A percentile compares a stretch with the other conserved stretches of the same genome.
These are phyloP conservation scores for Ceratocystis huliohia DNA, from an alignment of 2,329 filamentous ascomycete genomes.

Conservation along the genomic window DNA sequence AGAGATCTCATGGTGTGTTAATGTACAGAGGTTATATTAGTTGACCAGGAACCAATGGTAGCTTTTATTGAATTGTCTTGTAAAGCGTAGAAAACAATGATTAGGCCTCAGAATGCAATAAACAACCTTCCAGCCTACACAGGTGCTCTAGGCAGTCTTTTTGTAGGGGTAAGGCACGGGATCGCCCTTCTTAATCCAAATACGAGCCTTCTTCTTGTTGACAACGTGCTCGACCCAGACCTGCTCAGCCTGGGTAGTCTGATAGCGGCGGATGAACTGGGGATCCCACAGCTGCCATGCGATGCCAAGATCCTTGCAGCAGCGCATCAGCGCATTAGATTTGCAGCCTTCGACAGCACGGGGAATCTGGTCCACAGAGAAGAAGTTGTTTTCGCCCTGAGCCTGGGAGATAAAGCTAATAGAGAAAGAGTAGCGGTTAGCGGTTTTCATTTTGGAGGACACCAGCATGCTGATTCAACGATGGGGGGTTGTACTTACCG, in stretches of 20 bases:
- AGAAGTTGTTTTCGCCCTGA: slow-evolving; percentile 89
- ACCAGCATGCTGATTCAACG: background rate
- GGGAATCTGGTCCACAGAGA: slow-evolving; percentile 76
- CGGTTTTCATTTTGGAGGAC: background rate
- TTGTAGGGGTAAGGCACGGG: slow-evolving; percentile 52
- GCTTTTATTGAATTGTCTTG: background rate
- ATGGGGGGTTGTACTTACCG: slow-evolving; percentile 45
- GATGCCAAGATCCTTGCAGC: slow-evolving; percentile 94
- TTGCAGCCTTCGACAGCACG: slow-evolving; percentile 95
- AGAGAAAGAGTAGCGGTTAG: background rate
- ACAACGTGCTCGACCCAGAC: slow-evolving; percentile 77
- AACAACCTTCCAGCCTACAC: background rate
- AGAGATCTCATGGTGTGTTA: background rate
- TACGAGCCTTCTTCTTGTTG: slow-evolving; percentile 80
- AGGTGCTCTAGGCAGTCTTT: slow-evolving; percentile 22
- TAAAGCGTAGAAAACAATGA: background rate
- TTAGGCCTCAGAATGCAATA: background rate
- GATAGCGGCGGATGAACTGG: slow-evolving; percentile 72
- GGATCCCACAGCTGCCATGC: slow-evolving; percentile 96
- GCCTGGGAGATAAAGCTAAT: slow-evolving; percentile 77
- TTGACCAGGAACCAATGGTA: background rate
- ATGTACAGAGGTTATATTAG: slow-evolving; percentile 12
- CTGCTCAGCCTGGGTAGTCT: slow-evolving; percentile 61
- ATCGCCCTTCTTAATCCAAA: slow-evolving; percentile 69
- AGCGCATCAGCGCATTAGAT: slow-evolving; percentile 93